These are phyloP conservation scores for Kwoniella botswanensis DNA, from an alignment of 768 basidiomycete genomes.

Conservation along the genomic window DNA sequence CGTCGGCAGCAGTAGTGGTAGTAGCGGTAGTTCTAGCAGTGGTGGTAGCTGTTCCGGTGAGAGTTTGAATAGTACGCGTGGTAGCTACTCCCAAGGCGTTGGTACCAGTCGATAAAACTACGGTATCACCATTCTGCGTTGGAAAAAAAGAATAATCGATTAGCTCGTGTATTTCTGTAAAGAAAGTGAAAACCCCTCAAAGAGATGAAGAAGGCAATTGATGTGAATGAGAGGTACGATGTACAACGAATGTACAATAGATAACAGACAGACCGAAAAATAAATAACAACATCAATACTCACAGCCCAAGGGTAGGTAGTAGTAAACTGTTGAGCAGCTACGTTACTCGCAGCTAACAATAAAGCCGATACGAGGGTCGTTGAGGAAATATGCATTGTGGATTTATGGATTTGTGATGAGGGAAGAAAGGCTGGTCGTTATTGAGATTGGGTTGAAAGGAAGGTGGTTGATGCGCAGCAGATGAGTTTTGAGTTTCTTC, in stretches of 20 bases:
- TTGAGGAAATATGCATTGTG: constrained; percentile 12
- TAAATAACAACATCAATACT: constrained; percentile 13
- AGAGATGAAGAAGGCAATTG: not conserved
- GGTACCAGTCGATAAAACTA: constrained; percentile 43
- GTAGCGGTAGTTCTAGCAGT: constrained; percentile 14
- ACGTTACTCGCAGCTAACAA: constrained; percentile 8
- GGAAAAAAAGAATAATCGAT: not conserved
- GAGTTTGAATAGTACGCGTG: constrained; percentile 35
- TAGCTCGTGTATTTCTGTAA: not conserved
- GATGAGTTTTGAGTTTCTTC: too few relatives aligned
- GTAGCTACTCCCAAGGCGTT: constrained; percentile 32
- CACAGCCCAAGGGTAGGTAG: constrained; percentile 36
- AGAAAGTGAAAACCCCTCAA: not conserved
- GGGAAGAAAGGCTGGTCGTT: not conserved
- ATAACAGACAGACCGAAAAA: too few relatives aligned
- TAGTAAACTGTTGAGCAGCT: constrained; percentile 25
- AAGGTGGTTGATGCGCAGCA: constrained; percentile 1
- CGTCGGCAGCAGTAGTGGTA: constrained; percentile 13
- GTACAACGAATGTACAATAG: too few relatives aligned
- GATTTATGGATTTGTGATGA: not conserved
- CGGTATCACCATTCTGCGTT: constrained; percentile 44
- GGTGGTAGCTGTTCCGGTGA: constrained; percentile 10
- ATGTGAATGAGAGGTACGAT: not conserved
- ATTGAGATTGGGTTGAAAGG: not conserved
- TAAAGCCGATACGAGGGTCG: constrained; percentile 13